Base-by-base conservation (phyloP, 192 early-diverging fungal species). In the Coemansia sp. region DNA sequence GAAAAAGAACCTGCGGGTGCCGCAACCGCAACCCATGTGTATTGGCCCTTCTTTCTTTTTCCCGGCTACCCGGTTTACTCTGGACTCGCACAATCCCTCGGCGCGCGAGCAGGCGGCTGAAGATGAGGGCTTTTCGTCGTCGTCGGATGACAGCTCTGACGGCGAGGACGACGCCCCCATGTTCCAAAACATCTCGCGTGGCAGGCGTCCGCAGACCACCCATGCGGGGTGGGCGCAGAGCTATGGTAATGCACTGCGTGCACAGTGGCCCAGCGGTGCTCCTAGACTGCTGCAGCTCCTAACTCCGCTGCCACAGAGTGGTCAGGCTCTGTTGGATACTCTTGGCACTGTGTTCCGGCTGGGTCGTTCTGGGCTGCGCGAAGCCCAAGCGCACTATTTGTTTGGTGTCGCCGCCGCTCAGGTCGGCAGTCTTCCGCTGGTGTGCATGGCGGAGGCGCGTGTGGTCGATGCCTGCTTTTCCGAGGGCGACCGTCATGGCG, bases 221-320 rank as follows among this genome's bases (percentile, higher is more conserved):
- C 55, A 48, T 24, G 23, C 50, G n/a, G 33, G 30, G 36, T 64
- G 60, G 68, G 61, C 36, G 20, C 50, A 55, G 40, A 52, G 40
- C 24, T 72, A 46, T n/a, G 53, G 36, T 14, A 56, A 59, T 18
- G 29, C 41, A 41, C 47, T 58, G 35, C 23, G 29, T 37, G 28
- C 44, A 23, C 58, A 65, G 19, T 73, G 63, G 58, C 56, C 49
- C 25, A 53, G 58, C 42, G 58, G 61, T 25, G 50, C 61, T n/a
- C 70, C 70, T 17, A 62, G 66, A 24, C 20, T 73, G 50, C 52
- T 66, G 50, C 63, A 61, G 58, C 50, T 73, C 50, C 50, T 73
- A 13, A 52, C 47, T 1, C 62, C 70, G 34, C 50, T 65, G 28
- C 70, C 70, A 15, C 51, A 65, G 46, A 61, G 70, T 38, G 70